Evolutionary conservation across 148 eudicot species (phyloP), one percentile per base, ranked within the genome.

Genomic region (Bassia scoparia): DNA sequence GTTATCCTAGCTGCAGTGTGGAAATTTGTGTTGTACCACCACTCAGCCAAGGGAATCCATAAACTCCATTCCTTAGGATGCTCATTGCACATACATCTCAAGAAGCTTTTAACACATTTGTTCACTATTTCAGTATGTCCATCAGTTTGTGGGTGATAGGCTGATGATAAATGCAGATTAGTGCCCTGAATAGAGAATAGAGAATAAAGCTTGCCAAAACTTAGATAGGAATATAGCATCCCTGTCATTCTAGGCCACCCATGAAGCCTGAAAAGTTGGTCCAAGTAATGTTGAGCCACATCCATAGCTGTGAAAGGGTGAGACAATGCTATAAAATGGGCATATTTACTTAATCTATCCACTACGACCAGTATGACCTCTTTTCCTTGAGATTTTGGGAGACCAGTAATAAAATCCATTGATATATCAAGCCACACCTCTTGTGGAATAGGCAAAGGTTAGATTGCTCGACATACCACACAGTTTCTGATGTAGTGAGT

Each of bases 101-200:
- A 12, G 16, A 53, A 70, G 1, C 49, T 70, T 38, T 70, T 30
- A 27, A 70, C 21, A 24, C 64, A 34, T 11, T 50, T 55, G 26
- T 71, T 71, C 6, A 56, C 61, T 6, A 71, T 35, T 37, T 56
- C 53, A 35, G 50, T 55, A n/a, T 71, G 62, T 1, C 65, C 65
- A 71, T 55, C 35, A 38, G 50, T 71, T 53, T 53, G 58, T 2
- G 65, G 74, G 23, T 71, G 72, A 49, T 50, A 52, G 4, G 60
- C 30, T 31, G 72, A 49, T 8, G 72, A 69, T 5, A 69, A 7
- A 15, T 0, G 14, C 0, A 69, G 11, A 1, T 33, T 43, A 2
- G 52, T 38, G 2, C 72, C 61, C 13, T 50, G 72, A 7, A 69
- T 2, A 1, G 15, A 30, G n/a, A 69, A 53, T 21, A 53, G 12